phyloP scores from a whole-genome alignment of 352 stramenopile genomes.

The Pythium utonaiense region DNA sequence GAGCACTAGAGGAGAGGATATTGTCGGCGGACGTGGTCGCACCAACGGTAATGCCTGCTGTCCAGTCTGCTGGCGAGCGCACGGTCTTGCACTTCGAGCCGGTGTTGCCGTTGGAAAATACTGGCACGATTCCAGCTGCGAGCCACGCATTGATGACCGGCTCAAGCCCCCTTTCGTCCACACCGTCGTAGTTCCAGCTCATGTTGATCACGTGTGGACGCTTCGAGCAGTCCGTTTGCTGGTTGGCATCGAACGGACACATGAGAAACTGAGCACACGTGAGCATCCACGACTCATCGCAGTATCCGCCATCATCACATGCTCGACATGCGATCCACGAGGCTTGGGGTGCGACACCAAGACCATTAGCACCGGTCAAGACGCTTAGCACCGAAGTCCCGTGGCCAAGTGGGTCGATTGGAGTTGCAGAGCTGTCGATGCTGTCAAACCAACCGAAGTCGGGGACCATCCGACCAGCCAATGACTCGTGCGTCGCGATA shows the following conservation, averaged over 20 bases:
- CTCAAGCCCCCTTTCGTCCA: slow-evolving; percentile 21
- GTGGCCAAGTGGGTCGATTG: slow-evolving; percentile 34
- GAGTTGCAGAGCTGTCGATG: slow-evolving; percentile 26
- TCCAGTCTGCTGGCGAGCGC: slow-evolving; percentile 32
- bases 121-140: slow-evolving; percentile 46
- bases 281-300: slow-evolving; percentile 34
- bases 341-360: slow-evolving; percentile 35
- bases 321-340: slow-evolving; percentile 46
- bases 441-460: slow-evolving; percentile 54
- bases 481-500: slow-evolving; percentile 28
- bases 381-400: slow-evolving; percentile 38
- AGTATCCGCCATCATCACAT: slow-evolving; percentile 27
- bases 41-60: slow-evolving; percentile 40
- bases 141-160: slow-evolving; percentile 41
- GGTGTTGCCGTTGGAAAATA: slow-evolving; percentile 50
- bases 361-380: slow-evolving; percentile 22
- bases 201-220: slow-evolving; percentile 65
- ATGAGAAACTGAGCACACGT: slow-evolving; percentile 44
- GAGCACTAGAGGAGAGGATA: slow-evolving; percentile 29
- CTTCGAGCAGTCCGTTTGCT: slow-evolving; percentile 34
- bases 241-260: slow-evolving; percentile 30
- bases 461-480: slow-evolving; percentile 32
- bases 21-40: slow-evolving; percentile 37
- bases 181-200: slow-evolving; percentile 52
- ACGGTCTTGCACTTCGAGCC: slow-evolving; percentile 41